Percentiles rank a stretch among this genome's conserved stretches.
Conservation (phyloP, 306 rosid genomes). For the Prunus davidiana region DNA sequence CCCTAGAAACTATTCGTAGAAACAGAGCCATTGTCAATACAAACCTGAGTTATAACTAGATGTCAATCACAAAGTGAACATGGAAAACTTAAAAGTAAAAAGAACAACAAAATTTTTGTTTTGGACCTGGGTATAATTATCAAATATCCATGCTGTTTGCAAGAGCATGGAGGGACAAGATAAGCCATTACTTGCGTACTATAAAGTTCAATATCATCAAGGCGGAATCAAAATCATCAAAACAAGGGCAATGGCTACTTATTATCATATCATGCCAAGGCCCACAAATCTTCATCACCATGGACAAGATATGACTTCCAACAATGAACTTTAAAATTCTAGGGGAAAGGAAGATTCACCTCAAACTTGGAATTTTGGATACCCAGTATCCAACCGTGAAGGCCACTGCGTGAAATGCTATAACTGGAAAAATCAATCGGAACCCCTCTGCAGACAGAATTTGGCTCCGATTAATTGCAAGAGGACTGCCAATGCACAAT, state of each 20-base stretch:
- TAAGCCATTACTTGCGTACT: neutral
- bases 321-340: constrained; percentile 1
- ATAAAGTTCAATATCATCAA: neutral
- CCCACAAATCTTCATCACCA: neutral
- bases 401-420: constrained; percentile 74
- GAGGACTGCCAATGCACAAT: constrained; percentile 95
- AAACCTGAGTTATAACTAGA: neutral
- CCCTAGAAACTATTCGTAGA: neutral
- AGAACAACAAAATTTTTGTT: neutral
- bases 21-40: too few species aligned
- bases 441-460: constrained; percentile 78
- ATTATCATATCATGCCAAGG: neutral
- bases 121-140: neutral
- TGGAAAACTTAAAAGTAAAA: neutral
- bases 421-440: constrained; percentile 65
- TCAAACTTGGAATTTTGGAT: constrained; percentile 60
- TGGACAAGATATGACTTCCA: neutral
- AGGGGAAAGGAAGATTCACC: constrained; percentile 49
- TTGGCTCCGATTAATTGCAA: constrained; percentile 72
- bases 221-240: neutral
- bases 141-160: neutral
- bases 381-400: constrained; percentile 82
- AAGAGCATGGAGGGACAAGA: neutral
- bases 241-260: neutral
- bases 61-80: neutral